Evolutionary conservation across 257 asterid species (phyloP).

Genomic region (Solanum medicagineum): DNA sequence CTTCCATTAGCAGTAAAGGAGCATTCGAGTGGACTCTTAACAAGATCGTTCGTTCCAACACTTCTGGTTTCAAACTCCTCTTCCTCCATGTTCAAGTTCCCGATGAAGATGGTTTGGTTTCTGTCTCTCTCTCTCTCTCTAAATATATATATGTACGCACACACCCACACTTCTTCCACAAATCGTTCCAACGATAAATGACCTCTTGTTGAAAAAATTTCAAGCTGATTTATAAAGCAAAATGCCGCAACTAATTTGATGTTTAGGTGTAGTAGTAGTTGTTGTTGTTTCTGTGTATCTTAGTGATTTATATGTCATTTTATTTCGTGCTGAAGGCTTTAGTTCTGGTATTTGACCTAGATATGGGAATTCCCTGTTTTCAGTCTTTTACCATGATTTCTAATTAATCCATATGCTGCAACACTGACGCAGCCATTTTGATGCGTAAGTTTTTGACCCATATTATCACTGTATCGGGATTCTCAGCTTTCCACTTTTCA

Average conservation of each 20-base stretch:
- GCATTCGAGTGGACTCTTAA: constrained; percentile 82
- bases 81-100: constrained; percentile 77
- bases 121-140: not conserved
- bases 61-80: constrained; percentile 52
- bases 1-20: constrained; percentile 73
- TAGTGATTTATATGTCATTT: not conserved
- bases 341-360: not conserved
- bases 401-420: not conserved
- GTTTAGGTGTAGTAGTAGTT: not conserved
- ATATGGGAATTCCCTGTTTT: not conserved
- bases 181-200: not conserved
- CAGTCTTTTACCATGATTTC: not conserved
- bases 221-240: not conserved
- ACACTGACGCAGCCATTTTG: not conserved
- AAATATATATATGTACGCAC: not conserved
- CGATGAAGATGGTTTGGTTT: constrained; percentile 55
- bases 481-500: not conserved
- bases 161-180: not conserved
- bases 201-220: not conserved
- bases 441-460: not conserved
- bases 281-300: not conserved
- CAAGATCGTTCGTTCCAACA: constrained; percentile 60
- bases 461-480: not conserved
- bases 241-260: not conserved
- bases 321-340: not conserved